Evolutionary conservation across 352 stramenopile species (phyloP).

Genomic region (Phytopythium cucurbitacearum): DNA sequence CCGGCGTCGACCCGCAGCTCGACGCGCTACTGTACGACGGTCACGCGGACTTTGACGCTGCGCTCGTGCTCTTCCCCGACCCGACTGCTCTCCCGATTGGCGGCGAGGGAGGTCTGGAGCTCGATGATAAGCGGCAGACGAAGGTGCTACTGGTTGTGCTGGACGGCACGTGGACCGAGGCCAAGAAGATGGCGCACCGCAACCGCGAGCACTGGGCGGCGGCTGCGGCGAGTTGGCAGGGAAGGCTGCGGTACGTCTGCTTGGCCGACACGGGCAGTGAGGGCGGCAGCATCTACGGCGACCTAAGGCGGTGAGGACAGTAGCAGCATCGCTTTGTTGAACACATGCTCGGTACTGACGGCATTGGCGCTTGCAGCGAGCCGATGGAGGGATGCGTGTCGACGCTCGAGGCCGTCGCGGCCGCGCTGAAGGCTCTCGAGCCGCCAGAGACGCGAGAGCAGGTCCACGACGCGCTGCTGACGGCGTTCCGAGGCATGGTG

Average conservation of each 20-base stretch:
- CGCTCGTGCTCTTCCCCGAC: conserved; percentile 42
- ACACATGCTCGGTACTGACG: not conserved
- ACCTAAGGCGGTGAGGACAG: conserved; percentile 30
- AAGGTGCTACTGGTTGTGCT: conserved; percentile 53
- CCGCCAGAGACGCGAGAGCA: conserved; percentile 7
- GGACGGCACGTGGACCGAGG: conserved; percentile 78
- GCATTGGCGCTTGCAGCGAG: conserved; percentile 29
- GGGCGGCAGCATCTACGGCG: conserved; percentile 53
- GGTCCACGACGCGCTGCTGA: conserved; percentile 26
- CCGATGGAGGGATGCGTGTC: conserved; percentile 72
- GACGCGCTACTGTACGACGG: conserved; percentile 29
- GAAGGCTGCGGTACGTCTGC: conserved; percentile 45
- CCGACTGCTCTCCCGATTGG: conserved; percentile 26
- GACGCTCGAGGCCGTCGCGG: conserved; percentile 65
- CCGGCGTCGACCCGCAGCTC: conserved; percentile 14
- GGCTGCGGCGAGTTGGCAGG: conserved; percentile 19
- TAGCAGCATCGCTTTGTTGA: not conserved
- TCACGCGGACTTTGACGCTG: conserved; percentile 13
- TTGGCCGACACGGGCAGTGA: conserved; percentile 11
- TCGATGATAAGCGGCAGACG: not conserved
- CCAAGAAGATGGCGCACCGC: conserved; percentile 70
- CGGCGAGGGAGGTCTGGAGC: not conserved
- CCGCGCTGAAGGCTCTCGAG: conserved; percentile 42
- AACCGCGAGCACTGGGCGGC: conserved; percentile 35
- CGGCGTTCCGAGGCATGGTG: conserved; percentile 57